Evolutionary conservation across 2,329 filamentous ascomycete species (phyloP).

Genomic region (Septoria petroselini): DNA sequence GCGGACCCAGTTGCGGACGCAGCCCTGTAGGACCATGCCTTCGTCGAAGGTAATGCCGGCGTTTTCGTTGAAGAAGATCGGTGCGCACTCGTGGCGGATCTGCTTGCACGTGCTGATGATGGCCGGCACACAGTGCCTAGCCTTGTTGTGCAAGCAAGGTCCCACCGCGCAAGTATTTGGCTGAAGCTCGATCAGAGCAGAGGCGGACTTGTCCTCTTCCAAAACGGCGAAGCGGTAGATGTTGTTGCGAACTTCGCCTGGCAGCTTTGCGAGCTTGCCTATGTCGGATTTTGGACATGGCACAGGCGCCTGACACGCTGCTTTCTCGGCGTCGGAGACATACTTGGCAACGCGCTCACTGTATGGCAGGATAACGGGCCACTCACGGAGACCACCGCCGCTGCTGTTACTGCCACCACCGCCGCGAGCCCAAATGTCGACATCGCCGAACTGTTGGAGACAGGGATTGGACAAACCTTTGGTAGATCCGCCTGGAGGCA

Average conservation of each 20-base stretch:
- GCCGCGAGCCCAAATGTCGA: not conserved
- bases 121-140: conserved; percentile 21
- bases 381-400: not conserved
- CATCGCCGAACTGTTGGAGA: not conserved
- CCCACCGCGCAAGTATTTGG: conserved; percentile 21
- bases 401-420: not conserved
- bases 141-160: conserved; percentile 23
- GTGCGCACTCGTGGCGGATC: conserved; percentile 27
- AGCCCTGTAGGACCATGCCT: conserved; percentile 27
- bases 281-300: conserved; percentile 28
- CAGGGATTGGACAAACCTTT: conserved; percentile 13
- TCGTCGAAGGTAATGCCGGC: conserved; percentile 26
- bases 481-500: conserved; percentile 9
- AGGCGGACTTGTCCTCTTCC: conserved; percentile 1
- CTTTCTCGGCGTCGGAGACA: no score
- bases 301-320: no score
- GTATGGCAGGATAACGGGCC: not conserved
- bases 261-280: conserved; percentile 28
- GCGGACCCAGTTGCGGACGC: conserved; percentile 23
- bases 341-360: not conserved
- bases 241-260: conserved; percentile 30
- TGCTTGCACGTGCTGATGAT: conserved; percentile 30
- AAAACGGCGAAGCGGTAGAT: conserved; percentile 30
- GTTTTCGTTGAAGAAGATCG: conserved; percentile 30
- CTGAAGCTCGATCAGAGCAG: conserved; percentile 21